Base-by-base conservation (phyloP, 192 early-diverging fungal genomes). In the Powellomyces hirtus region DNA sequence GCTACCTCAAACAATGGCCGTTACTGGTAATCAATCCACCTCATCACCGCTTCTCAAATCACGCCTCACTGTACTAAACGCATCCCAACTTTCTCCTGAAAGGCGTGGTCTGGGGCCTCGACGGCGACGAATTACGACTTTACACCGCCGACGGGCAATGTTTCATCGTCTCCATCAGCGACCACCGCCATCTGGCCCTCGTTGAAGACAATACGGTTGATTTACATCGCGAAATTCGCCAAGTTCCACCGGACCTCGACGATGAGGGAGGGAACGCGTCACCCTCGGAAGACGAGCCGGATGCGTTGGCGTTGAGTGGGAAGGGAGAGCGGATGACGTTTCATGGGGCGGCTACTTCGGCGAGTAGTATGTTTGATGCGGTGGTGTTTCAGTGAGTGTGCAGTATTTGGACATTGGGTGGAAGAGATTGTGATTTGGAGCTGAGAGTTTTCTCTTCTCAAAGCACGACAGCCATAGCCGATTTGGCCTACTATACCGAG, bases 321-420 rank as follows among this genome's bases (percentile, higher is more conserved):
- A 29, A 1, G 31, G 49, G 49, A 33, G 51, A 52, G 49, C 69
- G 56, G 44, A 31, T 55, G 1, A 49, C 34, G 1, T 30, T 71
- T 18, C 36, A 33, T 27, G 69, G 69, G 4, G 69, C 61, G 16
- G 69, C 59, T 11, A 52, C 44, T 7, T 71, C 69, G 14, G 69
- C 31, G 27, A 63, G 38, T 30, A 38, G 49, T 38, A 31, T 62
- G 34, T 71, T 22, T 29, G 60, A 71, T 29, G 69, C 69, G 4
- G 6, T 71, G 5, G 44, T 62, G 20, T 71, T 55, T 30, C 26
- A 56, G 46, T 49, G 14, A 49, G 46, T 49, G 40, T 8, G 18
- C 40, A 42, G 10, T 42, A 42, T 42, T 42, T 42, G 10, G 40
- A 8, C 10, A 42, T 42, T 42, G n/a, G n/a, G n/a, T n/a, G n/a